A percentile compares a stretch with the other conserved stretches of the same genome.
Evolutionary conservation across 2,329 filamentous ascomycete genomes (phyloP).

Genomic region (Exserohilum turcica): DNA sequence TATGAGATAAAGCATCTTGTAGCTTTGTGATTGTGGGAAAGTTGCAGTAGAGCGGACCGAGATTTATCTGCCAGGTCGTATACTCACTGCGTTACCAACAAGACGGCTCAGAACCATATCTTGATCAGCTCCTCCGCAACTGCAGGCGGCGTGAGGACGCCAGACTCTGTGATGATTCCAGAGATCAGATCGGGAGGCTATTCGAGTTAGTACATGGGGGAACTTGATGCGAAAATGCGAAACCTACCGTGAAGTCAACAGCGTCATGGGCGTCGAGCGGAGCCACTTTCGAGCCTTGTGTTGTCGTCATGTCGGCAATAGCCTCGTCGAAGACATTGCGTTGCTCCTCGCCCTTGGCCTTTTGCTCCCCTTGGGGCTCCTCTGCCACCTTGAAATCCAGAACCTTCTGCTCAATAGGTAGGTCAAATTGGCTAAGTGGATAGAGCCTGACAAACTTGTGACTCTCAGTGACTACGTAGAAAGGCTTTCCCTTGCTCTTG

Average conservation of each 20-base stretch:
- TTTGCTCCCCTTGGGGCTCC: constrained; percentile 23
- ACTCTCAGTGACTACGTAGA: constrained; percentile 92
- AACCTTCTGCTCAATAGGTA: constrained; percentile 79
- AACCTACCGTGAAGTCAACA: constrained; percentile 72
- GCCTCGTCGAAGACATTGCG: constrained; percentile 55
- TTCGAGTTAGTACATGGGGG: constrained; percentile 7
- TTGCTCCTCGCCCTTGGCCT: constrained; percentile 15
- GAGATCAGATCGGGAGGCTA: constrained; percentile 71
- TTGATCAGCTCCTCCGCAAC: constrained; percentile 73
- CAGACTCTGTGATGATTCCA: constrained; percentile 76
- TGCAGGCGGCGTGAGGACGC: constrained; percentile 71
- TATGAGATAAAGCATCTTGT: not conserved
- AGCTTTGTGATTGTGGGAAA: not conserved
- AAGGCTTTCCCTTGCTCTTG: constrained; percentile 71
- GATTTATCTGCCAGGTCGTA: not conserved
- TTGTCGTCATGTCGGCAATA: constrained; percentile 38
- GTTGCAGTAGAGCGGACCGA: not conserved
- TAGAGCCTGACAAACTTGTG: constrained; percentile 95
- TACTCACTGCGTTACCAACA: no score
- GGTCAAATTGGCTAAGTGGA: constrained; percentile 78
- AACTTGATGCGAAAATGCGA: not conserved
- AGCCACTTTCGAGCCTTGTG: constrained; percentile 21
- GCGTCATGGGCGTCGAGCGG: constrained; percentile 51
- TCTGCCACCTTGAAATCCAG: constrained; percentile 71
- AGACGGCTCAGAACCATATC: constrained; percentile 56